Evolutionary conservation across 2,329 filamentous ascomycete species (phyloP).

Genomic region (Colletotrichum filicis): DNA sequence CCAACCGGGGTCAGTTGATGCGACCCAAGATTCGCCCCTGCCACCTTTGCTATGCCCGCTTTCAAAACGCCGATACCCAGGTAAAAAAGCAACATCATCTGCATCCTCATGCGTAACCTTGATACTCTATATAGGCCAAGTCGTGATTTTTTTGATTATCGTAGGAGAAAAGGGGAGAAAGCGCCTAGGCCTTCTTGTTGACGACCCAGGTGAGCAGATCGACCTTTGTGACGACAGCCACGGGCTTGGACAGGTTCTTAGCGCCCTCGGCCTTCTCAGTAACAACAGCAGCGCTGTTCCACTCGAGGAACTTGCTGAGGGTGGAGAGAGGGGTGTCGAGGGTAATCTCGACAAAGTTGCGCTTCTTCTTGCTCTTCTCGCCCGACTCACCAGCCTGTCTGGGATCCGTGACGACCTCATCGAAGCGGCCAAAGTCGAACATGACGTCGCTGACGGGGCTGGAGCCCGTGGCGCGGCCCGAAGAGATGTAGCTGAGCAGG

Average conservation of each 20-base stretch:
- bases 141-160: constrained; percentile 28
- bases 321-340: constrained; percentile 85
- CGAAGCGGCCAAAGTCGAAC: constrained; percentile 92
- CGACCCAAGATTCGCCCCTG: constrained; percentile 32
- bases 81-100: background rate
- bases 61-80: constrained; percentile 34
- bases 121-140: constrained; percentile 34
- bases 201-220: constrained; percentile 95
- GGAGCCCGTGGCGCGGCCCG: constrained; percentile 79
- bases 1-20: constrained; percentile 35
- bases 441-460: constrained; percentile 88
- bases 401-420: constrained; percentile 92
- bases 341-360: constrained; percentile 94
- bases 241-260: constrained; percentile 75
- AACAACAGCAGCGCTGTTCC: constrained; percentile 96
- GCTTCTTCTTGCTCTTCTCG: constrained; percentile 58
- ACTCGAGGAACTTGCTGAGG: constrained; percentile 94
- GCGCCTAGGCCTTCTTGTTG: constrained; percentile 58
- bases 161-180: background rate
- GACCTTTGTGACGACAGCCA: constrained; percentile 95
- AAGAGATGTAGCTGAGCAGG: constrained; percentile 88
- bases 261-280: constrained; percentile 76
- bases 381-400: constrained; percentile 64
- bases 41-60: constrained; percentile 28
- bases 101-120: background rate